Conservation (phyloP, 2,329 filamentous ascomycete species). For the Nigrograna mackinnonii region DNA sequence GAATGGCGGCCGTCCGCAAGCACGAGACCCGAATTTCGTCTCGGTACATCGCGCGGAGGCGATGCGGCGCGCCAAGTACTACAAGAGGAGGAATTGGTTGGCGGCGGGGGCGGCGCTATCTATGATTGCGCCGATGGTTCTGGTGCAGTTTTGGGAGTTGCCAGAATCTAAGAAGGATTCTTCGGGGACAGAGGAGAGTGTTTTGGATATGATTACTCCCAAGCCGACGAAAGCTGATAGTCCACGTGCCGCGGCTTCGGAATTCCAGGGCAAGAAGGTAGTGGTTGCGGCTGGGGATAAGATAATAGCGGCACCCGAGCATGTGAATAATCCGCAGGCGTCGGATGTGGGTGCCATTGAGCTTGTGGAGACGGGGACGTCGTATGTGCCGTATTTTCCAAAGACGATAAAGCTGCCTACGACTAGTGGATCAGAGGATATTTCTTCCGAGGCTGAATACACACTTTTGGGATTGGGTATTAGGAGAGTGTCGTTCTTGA, state of each 20-base stretch:
- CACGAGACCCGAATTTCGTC: constrained; percentile 24
- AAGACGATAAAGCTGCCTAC: constrained; percentile 67
- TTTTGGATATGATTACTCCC: constrained; percentile 27
- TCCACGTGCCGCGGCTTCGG: constrained; percentile 33
- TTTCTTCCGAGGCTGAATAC: constrained; percentile 63
- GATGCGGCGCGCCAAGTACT: constrained; percentile 27
- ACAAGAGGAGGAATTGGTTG: constrained; percentile 34
- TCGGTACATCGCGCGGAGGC: constrained; percentile 38
- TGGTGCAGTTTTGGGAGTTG: constrained; percentile 36
- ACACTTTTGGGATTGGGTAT: constrained; percentile 87
- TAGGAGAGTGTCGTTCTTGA: constrained; percentile 85
- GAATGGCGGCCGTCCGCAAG: background rate
- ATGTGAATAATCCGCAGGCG: constrained; percentile 30
- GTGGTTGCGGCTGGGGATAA: constrained; percentile 66
- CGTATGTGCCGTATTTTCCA: constrained; percentile 78
- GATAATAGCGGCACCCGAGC: constrained; percentile 49
- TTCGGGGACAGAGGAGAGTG: constrained; percentile 13
- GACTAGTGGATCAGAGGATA: constrained; percentile 21
- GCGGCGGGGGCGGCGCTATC: constrained; percentile 36
- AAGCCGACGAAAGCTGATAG: constrained; percentile 31
- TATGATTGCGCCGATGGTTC: constrained; percentile 40
- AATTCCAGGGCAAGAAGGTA: constrained; percentile 59
- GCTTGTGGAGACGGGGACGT: constrained; percentile 79
- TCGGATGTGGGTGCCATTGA: constrained; percentile 63
- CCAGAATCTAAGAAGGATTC: constrained; percentile 21